These are phyloP conservation scores for Ophiostoma australiae DNA, from an alignment of 2,329 filamentous ascomycete species.

Conservation along the genomic window DNA sequence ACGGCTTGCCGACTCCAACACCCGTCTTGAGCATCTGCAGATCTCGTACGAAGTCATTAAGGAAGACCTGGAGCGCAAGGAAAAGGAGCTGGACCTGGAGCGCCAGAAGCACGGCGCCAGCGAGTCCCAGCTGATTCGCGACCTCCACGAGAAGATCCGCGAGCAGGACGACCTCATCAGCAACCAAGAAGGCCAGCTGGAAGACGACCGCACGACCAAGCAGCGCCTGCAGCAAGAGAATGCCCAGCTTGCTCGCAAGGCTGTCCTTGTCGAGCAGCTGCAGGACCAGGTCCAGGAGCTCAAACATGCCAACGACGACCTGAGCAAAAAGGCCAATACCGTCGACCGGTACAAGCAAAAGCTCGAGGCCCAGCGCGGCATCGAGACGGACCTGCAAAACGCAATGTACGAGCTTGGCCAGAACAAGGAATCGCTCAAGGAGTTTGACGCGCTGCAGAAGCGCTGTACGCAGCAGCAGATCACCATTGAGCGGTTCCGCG, in stretches of 20 bases:
- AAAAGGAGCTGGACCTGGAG: constrained; percentile 51
- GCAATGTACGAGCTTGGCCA: constrained; percentile 53
- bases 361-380: constrained; percentile 51
- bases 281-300: constrained; percentile 58
- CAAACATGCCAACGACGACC: constrained; percentile 53
- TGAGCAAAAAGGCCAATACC: constrained; percentile 59
- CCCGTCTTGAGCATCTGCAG: constrained; percentile 56
- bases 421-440: constrained; percentile 44
- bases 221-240: constrained; percentile 47
- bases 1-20: constrained; percentile 54
- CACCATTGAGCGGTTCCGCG: constrained; percentile 31
- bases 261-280: constrained; percentile 47
- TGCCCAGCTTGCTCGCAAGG: constrained; percentile 42
- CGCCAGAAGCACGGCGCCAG: constrained; percentile 50
- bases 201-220: constrained; percentile 46
- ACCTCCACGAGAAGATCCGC: constrained; percentile 53
- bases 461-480: constrained; percentile 30
- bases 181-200: constrained; percentile 61
- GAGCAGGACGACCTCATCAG: constrained; percentile 69
- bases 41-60: constrained; percentile 61
- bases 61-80: constrained; percentile 54
- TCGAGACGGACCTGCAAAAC: constrained; percentile 53
- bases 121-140: constrained; percentile 48
- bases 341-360: constrained; percentile 60
- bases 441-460: constrained; percentile 35